Conservation (phyloP, 2,329 filamentous ascomycete species). For the Calycina herbarum region DNA sequence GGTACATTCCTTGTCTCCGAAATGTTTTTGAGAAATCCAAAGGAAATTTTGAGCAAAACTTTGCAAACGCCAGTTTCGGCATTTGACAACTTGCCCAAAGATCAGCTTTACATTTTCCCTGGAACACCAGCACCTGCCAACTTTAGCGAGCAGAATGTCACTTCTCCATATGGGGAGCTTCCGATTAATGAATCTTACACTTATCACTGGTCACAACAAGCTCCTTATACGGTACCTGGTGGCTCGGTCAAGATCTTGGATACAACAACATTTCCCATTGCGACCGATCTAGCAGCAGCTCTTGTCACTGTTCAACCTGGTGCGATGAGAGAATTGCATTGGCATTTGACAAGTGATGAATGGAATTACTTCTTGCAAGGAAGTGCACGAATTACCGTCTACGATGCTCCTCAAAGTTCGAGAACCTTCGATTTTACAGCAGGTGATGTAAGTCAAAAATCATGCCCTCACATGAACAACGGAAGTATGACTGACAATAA, state of each 20-base stretch:
- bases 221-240: constrained; percentile 50
- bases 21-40: constrained; percentile 33
- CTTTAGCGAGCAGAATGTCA: constrained; percentile 48
- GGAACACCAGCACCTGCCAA: constrained; percentile 48
- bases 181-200: constrained; percentile 44
- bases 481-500: not conserved
- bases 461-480: not conserved
- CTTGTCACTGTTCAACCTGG: constrained; percentile 59
- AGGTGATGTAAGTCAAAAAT: constrained; percentile 45
- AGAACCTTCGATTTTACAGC: constrained; percentile 41
- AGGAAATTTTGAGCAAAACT: constrained; percentile 55
- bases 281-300: constrained; percentile 54
- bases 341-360: constrained; percentile 61
- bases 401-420: constrained; percentile 49
- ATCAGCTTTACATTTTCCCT: constrained; percentile 54
- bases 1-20: constrained; percentile 53
- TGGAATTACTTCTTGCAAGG: constrained; percentile 62
- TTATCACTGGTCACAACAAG: constrained; percentile 50
- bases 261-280: constrained; percentile 56
- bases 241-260: constrained; percentile 62
- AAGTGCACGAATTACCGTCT: constrained; percentile 56
- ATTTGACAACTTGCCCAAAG: constrained; percentile 48
- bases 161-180: constrained; percentile 45
- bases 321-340: constrained; percentile 65
- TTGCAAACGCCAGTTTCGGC: constrained; percentile 48